Conservation (phyloP, 169 alveolate genomes). For the Plasmodium malariae region DNA sequence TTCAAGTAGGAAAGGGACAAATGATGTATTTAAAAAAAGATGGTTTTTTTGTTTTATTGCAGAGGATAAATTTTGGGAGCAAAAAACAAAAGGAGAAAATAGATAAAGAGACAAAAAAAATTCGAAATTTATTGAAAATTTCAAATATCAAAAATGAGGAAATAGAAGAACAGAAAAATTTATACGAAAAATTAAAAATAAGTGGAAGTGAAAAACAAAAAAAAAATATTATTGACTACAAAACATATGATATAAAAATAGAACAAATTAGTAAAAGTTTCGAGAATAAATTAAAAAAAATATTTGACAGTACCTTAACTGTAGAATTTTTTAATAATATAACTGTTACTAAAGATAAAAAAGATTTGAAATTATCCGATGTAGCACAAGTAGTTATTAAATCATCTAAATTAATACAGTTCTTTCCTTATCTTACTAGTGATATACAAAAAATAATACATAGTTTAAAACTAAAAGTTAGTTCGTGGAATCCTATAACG, state of each 20-base stretch:
- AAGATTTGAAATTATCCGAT: slow-evolving; percentile 37
- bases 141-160: slow-evolving; percentile 31
- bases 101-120: slow-evolving; percentile 57
- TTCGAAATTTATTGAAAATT: slow-evolving; percentile 58
- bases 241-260: slow-evolving; percentile 44
- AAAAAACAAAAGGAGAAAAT: slow-evolving; percentile 66
- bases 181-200: not conserved
- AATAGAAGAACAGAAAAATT: not conserved
- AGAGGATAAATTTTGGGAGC: slow-evolving; percentile 45
- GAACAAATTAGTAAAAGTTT: slow-evolving; percentile 48
- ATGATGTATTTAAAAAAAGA: no score
- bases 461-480: slow-evolving; percentile 51
- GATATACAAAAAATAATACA: slow-evolving; percentile 68
- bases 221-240: slow-evolving; percentile 39
- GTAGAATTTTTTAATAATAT: slow-evolving; percentile 53
- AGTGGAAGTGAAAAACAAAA: not conserved
- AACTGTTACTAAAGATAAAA: slow-evolving; percentile 33
- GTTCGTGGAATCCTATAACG: slow-evolving; percentile 58
- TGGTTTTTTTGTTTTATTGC: slow-evolving; percentile 10
- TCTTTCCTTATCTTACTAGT: slow-evolving; percentile 44
- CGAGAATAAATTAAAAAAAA: slow-evolving; percentile 55
- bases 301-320: slow-evolving; percentile 19
- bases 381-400: slow-evolving; percentile 67
- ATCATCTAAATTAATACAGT: slow-evolving; percentile 28
- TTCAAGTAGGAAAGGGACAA: no score